Base-by-base conservation (phyloP, 352 stramenopile genomes). In the Pythium sp. region DNA sequence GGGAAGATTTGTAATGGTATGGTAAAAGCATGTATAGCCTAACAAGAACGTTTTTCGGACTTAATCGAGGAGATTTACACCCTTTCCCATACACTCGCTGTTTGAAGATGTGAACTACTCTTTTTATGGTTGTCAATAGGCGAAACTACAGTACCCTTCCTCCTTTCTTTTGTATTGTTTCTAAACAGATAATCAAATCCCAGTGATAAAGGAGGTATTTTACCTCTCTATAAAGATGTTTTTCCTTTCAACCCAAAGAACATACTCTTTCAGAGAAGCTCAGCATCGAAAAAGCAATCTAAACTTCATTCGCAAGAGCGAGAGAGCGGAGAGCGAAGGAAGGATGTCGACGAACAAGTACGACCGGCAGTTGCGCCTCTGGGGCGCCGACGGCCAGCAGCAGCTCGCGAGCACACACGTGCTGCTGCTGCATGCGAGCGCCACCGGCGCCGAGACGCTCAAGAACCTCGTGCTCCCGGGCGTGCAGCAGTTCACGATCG, bases 331-430 rank as follows among this genome's bases (percentile, higher is more conserved):
- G 55, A 15, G 20, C 9, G 56, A 47, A 46, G 36, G 11, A 15
- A 15, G 12, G 38, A 66, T 67, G 67, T 59, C 67, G n/a, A 68
- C 46, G 14, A 75, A 99, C 82, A 99, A 99, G 81, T 99, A 99
- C 84, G 97, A 99, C 84, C 87, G 97, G n/a, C 97, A 99, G 82
- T 82, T 99, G 61, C 94, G 98, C 30, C 87, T 99, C 22, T 99
- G 98, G 98, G 97, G 97, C 47, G 80, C 93, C 56, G 81, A 97
- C 26, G 98, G 98, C 41, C 97, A 99, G 79, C 80, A 79, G 28
- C 84, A 85, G 1, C 82, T 99, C 8, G 86, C 86, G 36, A 84
- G 74, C 47, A 96, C 94, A 56, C 83, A 93, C 72, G 86, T 99
- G 11, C 74, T 99, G 32, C 80, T 99, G 22, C 56, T 99, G 9